These are phyloP conservation scores for Aspergillus brasiliensis DNA, from an alignment of 2,329 filamentous ascomycete species.

Conservation along the genomic window DNA sequence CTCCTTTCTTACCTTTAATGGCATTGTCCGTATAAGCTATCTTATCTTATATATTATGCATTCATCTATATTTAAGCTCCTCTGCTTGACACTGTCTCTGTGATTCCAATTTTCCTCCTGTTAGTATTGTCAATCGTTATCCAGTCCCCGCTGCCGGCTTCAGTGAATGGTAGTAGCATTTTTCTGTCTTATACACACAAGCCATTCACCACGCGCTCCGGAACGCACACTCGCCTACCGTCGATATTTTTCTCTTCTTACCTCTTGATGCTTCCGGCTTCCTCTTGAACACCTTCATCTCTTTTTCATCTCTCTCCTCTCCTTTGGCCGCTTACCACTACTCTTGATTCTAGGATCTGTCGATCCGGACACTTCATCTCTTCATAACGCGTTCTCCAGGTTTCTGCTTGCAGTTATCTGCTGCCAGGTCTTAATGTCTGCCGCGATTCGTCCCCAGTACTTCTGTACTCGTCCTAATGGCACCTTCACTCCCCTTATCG, in stretches of 20 bases:
- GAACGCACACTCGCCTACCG: slow-evolving; percentile 9
- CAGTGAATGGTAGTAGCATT: slow-evolving; percentile 15
- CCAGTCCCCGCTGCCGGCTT: slow-evolving; percentile 3
- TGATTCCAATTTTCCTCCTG: too few relatives aligned
- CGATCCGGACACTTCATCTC: not conserved
- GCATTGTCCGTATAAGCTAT: not conserved
- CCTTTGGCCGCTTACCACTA: not conserved
- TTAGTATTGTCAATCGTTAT: slow-evolving; percentile 8
- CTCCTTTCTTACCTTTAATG: not conserved
- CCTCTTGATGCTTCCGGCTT: slow-evolving; percentile 9
- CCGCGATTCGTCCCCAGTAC: slow-evolving; percentile 40
- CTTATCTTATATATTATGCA: not conserved
- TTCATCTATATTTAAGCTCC: not conserved
- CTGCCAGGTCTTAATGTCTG: slow-evolving; percentile 21
- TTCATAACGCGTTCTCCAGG: not conserved
- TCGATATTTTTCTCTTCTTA: slow-evolving; percentile 12
- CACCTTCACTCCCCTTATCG: slow-evolving; percentile 45
- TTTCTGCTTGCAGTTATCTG: not conserved
- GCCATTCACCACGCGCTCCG: slow-evolving; percentile 7
- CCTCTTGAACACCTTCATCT: slow-evolving; percentile 7
- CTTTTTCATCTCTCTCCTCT: not conserved
- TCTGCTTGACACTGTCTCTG: too few relatives aligned
- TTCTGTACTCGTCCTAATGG: slow-evolving; percentile 48
- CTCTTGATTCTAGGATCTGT: not conserved
- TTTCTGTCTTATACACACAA: slow-evolving; percentile 12